These are phyloP conservation scores for Flaveria robusta DNA, from an alignment of 129 eudicot species.

Conservation along the genomic window DNA sequence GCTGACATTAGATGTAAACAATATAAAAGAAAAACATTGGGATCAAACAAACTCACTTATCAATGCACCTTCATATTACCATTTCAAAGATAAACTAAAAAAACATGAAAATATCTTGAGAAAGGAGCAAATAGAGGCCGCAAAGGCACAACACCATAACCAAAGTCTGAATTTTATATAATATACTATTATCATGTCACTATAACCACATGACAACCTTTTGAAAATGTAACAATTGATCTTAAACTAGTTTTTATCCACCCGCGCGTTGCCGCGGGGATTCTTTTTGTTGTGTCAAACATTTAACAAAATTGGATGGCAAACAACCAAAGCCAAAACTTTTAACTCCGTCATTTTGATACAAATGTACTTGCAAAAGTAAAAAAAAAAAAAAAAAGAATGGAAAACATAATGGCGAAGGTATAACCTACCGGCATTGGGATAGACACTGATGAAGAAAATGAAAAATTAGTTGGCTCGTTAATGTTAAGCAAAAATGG, in stretches of 20 bases:
- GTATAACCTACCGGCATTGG: slow-evolving; percentile 81
- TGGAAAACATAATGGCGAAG: too few relatives aligned
- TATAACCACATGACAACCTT: slow-evolving; percentile 47
- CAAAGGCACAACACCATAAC: slow-evolving; percentile 25
- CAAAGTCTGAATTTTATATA: slow-evolving; percentile 21
- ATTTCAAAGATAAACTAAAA: not conserved
- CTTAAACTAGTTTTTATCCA: slow-evolving; percentile 38
- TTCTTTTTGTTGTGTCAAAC: too few relatives aligned
- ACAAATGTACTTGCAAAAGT: too few relatives aligned
- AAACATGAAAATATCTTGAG: slow-evolving; percentile 25
- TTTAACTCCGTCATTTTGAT: too few relatives aligned
- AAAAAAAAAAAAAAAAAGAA: too few relatives aligned
- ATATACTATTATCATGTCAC: slow-evolving; percentile 46
- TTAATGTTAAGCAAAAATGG: slow-evolving; percentile 87
- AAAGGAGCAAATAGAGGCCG: slow-evolving; percentile 24
- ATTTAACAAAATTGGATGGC: slow-evolving; percentile 4
- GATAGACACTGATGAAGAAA: slow-evolving; percentile 62
- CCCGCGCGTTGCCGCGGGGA: too few relatives aligned
- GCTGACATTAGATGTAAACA: slow-evolving; percentile 16
- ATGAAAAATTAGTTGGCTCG: slow-evolving; percentile 93
- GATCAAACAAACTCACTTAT: slow-evolving; percentile 15
- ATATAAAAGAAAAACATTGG: slow-evolving; percentile 12
- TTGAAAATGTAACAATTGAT: slow-evolving; percentile 40
- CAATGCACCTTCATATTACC: not conserved
- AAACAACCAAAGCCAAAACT: too few relatives aligned